Base-by-base conservation (phyloP, 768 basidiomycete genomes). In the Naganishia antarctica region DNA sequence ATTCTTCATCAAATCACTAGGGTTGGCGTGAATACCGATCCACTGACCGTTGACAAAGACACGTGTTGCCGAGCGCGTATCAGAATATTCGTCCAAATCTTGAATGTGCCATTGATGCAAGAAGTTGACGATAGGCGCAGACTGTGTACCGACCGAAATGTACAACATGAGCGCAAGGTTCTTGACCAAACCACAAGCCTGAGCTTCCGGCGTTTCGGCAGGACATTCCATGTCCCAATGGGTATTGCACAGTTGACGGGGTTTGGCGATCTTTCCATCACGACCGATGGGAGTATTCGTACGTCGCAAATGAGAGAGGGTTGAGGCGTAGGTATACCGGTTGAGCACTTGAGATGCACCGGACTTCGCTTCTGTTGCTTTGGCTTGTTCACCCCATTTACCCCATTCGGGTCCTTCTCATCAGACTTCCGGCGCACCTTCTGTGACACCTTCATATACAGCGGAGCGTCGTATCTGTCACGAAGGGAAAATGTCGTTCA, bases 191-290 rank as follows among this genome's bases (percentile, higher is more conserved):
- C 96, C 96, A 79, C 96, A 99, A 66, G 96, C 96, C 77, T 98
- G 96, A 49, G 96, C 96, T 85, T 99, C 96, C 1, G 96, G 96
- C 3, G 96, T 99, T 78, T 99, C 96, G 40, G 96, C 96, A 44
- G 96, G 96, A 74, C 96, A 99, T n/a, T 98, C 96, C 96, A 99
- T 98, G 37, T 96, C 96, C 96, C 96, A 99, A 72, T 99, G 96
- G 0, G 96, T 97, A 73, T 99, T 99, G 78, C 98, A 96, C 62
- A 99, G 81, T 71, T 99, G 96, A 71, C 96, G 96, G 63, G 96
- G 96, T 76, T 98, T 98, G 48, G 96, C 96, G 66, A 98, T 98
- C 80, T 99, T 99, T 63, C 93, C 93, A 77, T 98, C 96, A 65
- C 96, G 88, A 61, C 96, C 96, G 51, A 99, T 85, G 1, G 96